These are phyloP conservation scores for Beauveria varroae DNA, from an alignment of 2,329 filamentous ascomycete genomes.

Conservation along the genomic window DNA sequence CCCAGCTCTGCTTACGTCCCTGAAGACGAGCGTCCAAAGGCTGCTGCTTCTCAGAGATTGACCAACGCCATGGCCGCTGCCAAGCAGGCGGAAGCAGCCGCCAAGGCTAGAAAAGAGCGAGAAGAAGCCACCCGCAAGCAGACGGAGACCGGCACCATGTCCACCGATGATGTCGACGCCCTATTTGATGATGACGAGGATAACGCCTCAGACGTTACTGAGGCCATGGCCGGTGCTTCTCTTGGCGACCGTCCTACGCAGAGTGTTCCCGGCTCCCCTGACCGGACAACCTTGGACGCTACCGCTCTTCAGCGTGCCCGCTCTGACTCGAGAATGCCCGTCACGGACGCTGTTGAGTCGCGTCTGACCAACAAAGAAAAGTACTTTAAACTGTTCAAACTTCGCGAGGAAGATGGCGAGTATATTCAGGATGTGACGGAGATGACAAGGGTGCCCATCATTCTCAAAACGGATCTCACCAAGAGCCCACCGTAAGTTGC, in stretches of 20 bases:
- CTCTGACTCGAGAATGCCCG: constrained; percentile 86
- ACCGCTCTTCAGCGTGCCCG: constrained; percentile 76
- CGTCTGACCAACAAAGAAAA: constrained; percentile 92
- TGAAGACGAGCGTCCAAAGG: constrained; percentile 91
- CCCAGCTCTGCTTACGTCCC: constrained; percentile 93
- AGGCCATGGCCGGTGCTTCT: constrained; percentile 85
- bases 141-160: constrained; percentile 90
- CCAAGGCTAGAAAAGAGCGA: constrained; percentile 73
- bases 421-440: constrained; percentile 98
- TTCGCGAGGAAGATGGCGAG: constrained; percentile 87
- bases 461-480: constrained; percentile 93
- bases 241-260: constrained; percentile 84
- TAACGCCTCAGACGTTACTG: constrained; percentile 79
- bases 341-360: constrained; percentile 65
- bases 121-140: constrained; percentile 89
- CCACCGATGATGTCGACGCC: constrained; percentile 88
- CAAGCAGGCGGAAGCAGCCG: constrained; percentile 73
- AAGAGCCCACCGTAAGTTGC: constrained; percentile 97
- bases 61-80: constrained; percentile 69
- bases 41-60: constrained; percentile 63
- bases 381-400: constrained; percentile 81
- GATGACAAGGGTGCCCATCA: constrained; percentile 96
- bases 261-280: constrained; percentile 88
- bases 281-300: constrained; percentile 61
- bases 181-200: constrained; percentile 84